phyloP scores from a whole-genome alignment of 2,329 filamentous ascomycete species.

The Pseudopithomyces maydicus region DNA sequence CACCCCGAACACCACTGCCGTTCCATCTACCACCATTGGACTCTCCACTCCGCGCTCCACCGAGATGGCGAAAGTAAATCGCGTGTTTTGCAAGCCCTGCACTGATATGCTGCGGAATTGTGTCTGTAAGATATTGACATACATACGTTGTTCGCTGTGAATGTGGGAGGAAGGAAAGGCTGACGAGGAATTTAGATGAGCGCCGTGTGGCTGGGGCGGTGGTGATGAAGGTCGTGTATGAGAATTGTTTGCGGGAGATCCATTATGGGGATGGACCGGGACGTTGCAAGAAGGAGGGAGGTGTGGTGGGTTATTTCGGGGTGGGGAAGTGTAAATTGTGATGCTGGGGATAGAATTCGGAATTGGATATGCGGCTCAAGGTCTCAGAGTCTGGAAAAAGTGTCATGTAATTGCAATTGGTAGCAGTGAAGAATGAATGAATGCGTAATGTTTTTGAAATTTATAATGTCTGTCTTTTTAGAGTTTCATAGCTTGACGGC shows the following conservation, averaged over 20 bases:
- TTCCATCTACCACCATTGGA: not conserved
- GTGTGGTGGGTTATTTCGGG: not conserved
- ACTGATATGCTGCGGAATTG: not conserved
- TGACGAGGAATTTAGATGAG: not conserved
- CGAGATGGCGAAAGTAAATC: not conserved
- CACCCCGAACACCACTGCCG: not conserved
- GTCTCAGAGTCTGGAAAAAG: too few relatives aligned
- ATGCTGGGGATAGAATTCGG: too few relatives aligned
- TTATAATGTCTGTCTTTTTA: too few relatives aligned
- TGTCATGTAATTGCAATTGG: too few relatives aligned
- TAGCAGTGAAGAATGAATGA: too few relatives aligned
- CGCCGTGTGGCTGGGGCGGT: not conserved
- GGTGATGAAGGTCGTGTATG: not conserved
- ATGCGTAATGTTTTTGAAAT: too few relatives aligned
- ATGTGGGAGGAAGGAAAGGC: not conserved
- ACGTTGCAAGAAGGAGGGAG: not conserved
- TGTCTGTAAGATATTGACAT: not conserved
- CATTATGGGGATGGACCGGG: not conserved
- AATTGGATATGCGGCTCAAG: too few relatives aligned
- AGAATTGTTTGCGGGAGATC: not conserved
- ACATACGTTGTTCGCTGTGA: not conserved
- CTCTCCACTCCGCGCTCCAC: not conserved
- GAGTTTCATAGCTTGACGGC: too few relatives aligned
- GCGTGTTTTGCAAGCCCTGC: not conserved
- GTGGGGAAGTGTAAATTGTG: too few relatives aligned